Percentiles rank a stretch among this genome's conserved stretches.
Evolutionary conservation across 2,329 filamentous ascomycete species (phyloP).

Genomic region (Incumbomyces lentus): DNA sequence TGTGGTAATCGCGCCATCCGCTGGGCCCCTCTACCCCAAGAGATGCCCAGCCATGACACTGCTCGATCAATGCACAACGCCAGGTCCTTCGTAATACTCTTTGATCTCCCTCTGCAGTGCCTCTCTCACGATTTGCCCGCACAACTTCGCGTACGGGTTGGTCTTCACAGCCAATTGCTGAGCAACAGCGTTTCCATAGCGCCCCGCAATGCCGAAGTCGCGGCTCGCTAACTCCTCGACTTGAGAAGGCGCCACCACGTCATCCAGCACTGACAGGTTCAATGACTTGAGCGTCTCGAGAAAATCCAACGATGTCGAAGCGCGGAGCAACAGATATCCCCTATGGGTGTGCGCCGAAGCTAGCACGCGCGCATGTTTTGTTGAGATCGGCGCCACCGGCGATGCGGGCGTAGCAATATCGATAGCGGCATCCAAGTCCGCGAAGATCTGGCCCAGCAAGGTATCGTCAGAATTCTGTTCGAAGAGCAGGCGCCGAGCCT

Average conservation of each 20-base stretch:
- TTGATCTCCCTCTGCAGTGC: conserved; percentile 46
- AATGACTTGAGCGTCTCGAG: conserved; percentile 17
- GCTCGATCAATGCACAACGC: too few species aligned
- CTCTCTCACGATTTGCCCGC: conserved; percentile 51
- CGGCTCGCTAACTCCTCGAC: conserved; percentile 46
- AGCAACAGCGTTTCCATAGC: conserved; percentile 48
- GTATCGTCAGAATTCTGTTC: conserved; percentile 12
- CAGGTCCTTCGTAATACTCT: conserved; percentile 15
- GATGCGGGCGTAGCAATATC: conserved; percentile 31
- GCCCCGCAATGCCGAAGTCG: conserved; percentile 44
- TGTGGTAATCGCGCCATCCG: too few species aligned
- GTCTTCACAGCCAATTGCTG: conserved; percentile 49
- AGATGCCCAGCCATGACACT: too few species aligned
- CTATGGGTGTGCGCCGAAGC: conserved; percentile 47
- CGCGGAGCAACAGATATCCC: conserved; percentile 35
- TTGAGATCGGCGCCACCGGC: conserved; percentile 32
- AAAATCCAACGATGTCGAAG: conserved; percentile 22
- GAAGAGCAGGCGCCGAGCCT: conserved; percentile 34
- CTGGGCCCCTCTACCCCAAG: too few species aligned
- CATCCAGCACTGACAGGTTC: conserved; percentile 14
- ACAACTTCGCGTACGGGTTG: conserved; percentile 54
- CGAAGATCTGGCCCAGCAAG: conserved; percentile 21
- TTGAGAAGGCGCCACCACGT: background rate
- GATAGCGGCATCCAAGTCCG: conserved; percentile 37
- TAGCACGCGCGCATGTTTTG: conserved; percentile 39